Conservation (phyloP, 2,329 filamentous ascomycete genomes). For the Fusarium cicatricum region DNA sequence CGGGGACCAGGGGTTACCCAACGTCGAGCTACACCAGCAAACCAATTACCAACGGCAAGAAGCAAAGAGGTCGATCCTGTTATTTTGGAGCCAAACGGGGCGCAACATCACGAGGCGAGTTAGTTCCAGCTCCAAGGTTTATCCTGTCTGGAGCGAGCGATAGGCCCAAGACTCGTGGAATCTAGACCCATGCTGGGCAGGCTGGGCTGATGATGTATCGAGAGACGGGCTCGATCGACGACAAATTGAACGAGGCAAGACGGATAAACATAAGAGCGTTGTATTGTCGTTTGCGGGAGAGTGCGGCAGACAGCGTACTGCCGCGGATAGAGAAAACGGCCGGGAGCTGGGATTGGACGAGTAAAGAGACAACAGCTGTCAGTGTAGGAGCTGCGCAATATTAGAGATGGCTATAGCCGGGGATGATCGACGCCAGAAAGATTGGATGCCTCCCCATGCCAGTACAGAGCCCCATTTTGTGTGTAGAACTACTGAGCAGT, state of each 20-base stretch:
- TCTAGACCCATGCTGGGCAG: slow-evolving; percentile 15
- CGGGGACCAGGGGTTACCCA: slow-evolving; percentile 10
- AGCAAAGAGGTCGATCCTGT: slow-evolving; percentile 20
- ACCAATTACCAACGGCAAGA: slow-evolving; percentile 20
- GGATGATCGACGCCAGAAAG: not conserved
- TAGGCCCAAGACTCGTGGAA: slow-evolving; percentile 18
- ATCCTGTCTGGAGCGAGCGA: slow-evolving; percentile 16
- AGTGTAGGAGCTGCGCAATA: slow-evolving; percentile 14
- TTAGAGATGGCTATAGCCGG: slow-evolving; percentile 15
- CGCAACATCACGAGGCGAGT: slow-evolving; percentile 13
- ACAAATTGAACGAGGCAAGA: slow-evolving; percentile 2
- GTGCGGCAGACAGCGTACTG: slow-evolving; percentile 4
- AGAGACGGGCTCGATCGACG: slow-evolving; percentile 2
- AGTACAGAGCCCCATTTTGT: slow-evolving; percentile 16
- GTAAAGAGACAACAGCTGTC: slow-evolving; percentile 13
- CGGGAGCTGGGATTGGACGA: slow-evolving; percentile 10
- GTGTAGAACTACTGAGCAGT: too few species aligned
- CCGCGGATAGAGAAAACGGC: slow-evolving; percentile 3
- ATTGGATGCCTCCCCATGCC: slow-evolving; percentile 14
- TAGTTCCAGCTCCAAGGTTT: slow-evolving; percentile 25
- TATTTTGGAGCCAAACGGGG: slow-evolving; percentile 19
- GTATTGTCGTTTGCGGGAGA: not conserved
- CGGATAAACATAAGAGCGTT: not conserved
- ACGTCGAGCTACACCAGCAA: slow-evolving; percentile 11
- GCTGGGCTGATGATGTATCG: slow-evolving; percentile 15